Evolutionary conservation across 2,329 filamentous ascomycete genomes (phyloP), one percentile per base, ranked within the genome.

Genomic region (Cytospora piceae): DNA sequence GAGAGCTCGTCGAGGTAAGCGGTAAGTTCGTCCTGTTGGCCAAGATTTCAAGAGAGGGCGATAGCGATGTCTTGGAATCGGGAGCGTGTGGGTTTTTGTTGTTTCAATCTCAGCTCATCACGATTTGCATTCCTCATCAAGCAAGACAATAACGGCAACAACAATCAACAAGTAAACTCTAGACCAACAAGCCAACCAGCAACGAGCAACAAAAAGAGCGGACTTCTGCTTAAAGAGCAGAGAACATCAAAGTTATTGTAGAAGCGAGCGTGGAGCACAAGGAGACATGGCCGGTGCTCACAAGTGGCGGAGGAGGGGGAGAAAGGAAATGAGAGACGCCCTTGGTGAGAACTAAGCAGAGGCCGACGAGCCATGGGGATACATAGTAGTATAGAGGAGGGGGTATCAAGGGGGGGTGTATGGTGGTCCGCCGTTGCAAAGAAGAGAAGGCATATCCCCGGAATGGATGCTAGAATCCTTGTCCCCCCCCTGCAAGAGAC

Each of bases 51-150:
- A 37, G 31, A n/a, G 34, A 22, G 53, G 17, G 49, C 31, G 61
- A 12, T 52, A 57, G 17, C 17, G 24, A 31, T 65, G 63, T 61
- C 63, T 66, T 58, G 53, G 52, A 46, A 24, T 24, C 52, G 49
- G 63, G 54, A 63, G 58, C 54, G 59, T 34, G 42, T 34, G 24
- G 34, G 61, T 63, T 37, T 61, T 61, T 63, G 52, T 58, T 58
- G 24, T 62, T 65, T 52, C 42, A 61, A 62, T 58, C 51, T 54
- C 27, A 51, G 42, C 59, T 58, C 52, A 60, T 63, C 34, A 66
- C 34, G 29, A 27, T 54, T 59, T 59, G n/a, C 63, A 66, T 66
- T 68, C 63, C 63, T 66, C 59, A 27, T 9, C 29, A 53, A 37
- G 22, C 42, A 58, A 60, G 63, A 60, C 52, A 52, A 37, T 31